Conservation (phyloP, 495 filamentous ascomycete species). For the Wilcoxina mikolae region DNA sequence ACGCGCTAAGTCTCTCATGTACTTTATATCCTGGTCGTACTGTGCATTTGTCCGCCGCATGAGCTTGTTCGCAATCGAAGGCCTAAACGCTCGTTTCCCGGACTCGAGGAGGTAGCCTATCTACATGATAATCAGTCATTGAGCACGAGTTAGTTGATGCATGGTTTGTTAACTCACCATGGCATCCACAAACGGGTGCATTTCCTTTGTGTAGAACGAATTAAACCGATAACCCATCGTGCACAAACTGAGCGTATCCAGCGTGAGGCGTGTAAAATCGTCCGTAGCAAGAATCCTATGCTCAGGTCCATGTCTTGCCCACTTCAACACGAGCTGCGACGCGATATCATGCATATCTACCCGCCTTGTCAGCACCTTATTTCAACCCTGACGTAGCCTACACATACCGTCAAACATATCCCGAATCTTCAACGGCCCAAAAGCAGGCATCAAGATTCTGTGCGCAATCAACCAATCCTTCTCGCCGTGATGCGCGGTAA, state of each 20-base stretch:
- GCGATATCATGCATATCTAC: constrained; percentile 60
- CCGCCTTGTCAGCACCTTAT: background rate
- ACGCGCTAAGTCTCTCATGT: constrained; percentile 40
- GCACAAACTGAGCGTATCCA: constrained; percentile 60
- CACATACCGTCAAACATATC: constrained; percentile 44
- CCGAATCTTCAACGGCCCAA: constrained; percentile 55
- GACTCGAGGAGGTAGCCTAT: constrained; percentile 42
- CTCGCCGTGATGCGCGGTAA: constrained; percentile 48
- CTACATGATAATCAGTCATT: too few species aligned
- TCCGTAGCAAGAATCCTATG: constrained; percentile 45
- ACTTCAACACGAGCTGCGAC: constrained; percentile 56
- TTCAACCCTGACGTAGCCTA: background rate
- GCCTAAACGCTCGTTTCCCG: constrained; percentile 37
- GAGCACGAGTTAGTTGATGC: too few species aligned
- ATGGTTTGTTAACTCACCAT: constrained; percentile 42
- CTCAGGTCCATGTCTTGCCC: constrained; percentile 48
- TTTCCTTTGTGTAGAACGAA: constrained; percentile 50
- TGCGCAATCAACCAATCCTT: constrained; percentile 60
- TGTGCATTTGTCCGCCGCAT: constrained; percentile 40
- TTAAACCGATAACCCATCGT: constrained; percentile 66
- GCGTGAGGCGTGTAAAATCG: constrained; percentile 61
- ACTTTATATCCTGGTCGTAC: constrained; percentile 43
- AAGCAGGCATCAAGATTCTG: constrained; percentile 51
- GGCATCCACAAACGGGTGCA: constrained; percentile 52
- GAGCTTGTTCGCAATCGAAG: constrained; percentile 39